Base-by-base conservation (phyloP, 306 rosid genomes). In the Hylodesmum podocarpum region DNA sequence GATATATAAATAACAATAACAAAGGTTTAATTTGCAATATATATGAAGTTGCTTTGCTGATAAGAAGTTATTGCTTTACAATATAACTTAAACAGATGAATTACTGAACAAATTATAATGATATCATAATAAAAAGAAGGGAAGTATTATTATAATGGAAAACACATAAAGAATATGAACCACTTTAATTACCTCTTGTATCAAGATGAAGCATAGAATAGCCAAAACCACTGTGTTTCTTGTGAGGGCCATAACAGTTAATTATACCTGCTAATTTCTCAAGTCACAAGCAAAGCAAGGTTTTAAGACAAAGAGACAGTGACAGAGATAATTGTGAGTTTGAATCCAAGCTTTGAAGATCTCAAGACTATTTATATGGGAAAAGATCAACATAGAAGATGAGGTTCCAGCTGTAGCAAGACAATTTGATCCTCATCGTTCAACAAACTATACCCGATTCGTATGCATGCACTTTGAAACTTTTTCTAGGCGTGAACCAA, bases 181-280 rank as follows among this genome's bases (percentile, higher is more conserved):
- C 7, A 78, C 22, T 76, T 66, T n/a, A n/a, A n/a, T n/a, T 62
- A 83, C 86, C 86, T 79, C 83, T 4, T 79, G 86, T 24, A 74
- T 10, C 5, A 83, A 51, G 47, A 78, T 51, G 36, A 73, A 58
- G 69, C 80, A 83, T 8, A 83, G 66, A 75, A 83, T 13, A 50
- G 39, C 41, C 59, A 83, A 68, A 27, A 74, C 49, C n/a, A 79
- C 0, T 5, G 81, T 68, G 6, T 8, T 74, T 62, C 31, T 83
- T 73, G 43, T 33, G 81, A 61, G 36, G 33, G 59, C 66, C 87
- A 83, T 83, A n/a, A n/a, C n/a, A 33, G 61, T 14, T 21, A 51
- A 49, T 49, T 51, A 14, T 14, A 55, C 13, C 73, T 37, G 65
- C 24, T 28, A 5, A 5, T 55, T 73, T 53, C 68, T 64, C 6